Evolutionary conservation across 2,329 filamentous ascomycete species (phyloP).

Genomic region (Calycina herbarum): DNA sequence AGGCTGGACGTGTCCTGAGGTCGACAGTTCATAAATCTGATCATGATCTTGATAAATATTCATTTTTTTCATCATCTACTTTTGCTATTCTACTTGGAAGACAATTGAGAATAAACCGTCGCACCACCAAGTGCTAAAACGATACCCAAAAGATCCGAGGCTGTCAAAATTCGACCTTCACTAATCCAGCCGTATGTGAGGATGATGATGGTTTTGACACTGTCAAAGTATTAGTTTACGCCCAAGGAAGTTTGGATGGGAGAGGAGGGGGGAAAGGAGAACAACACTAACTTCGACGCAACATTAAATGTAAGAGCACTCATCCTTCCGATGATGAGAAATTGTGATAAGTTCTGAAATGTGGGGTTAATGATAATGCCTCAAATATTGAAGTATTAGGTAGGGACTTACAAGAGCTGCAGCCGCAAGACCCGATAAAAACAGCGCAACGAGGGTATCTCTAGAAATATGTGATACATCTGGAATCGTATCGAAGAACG

Average conservation of each 20-base stretch:
- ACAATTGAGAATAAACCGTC: slow-evolving; percentile 46
- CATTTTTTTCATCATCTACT: not conserved
- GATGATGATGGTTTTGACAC: slow-evolving; percentile 48
- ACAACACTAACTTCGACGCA: slow-evolving; percentile 34
- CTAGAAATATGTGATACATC: slow-evolving; percentile 38
- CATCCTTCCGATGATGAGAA: slow-evolving; percentile 39
- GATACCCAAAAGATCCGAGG: slow-evolving; percentile 44
- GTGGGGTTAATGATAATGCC: slow-evolving; percentile 22
- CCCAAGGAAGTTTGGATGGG: not conserved
- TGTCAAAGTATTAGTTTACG: slow-evolving; percentile 29
- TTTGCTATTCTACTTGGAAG: slow-evolving; percentile 25
- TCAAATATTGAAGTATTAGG: not conserved
- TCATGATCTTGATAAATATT: not conserved
- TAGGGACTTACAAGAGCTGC: slow-evolving; percentile 36
- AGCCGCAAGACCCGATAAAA: slow-evolving; percentile 45
- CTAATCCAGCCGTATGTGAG: slow-evolving; percentile 47
- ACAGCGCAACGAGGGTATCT: slow-evolving; percentile 42
- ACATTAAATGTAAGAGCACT: slow-evolving; percentile 37
- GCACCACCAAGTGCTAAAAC: slow-evolving; percentile 46
- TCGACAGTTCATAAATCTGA: too few relatives aligned
- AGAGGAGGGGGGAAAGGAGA: not conserved
- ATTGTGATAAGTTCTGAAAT: slow-evolving; percentile 41
- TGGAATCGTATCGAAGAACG: slow-evolving; percentile 43
- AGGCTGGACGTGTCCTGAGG: too few relatives aligned
- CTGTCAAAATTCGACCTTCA: slow-evolving; percentile 43